Conservation (phyloP, 169 alveolate species). For the Cryptosporidium tyzzeri region DNA sequence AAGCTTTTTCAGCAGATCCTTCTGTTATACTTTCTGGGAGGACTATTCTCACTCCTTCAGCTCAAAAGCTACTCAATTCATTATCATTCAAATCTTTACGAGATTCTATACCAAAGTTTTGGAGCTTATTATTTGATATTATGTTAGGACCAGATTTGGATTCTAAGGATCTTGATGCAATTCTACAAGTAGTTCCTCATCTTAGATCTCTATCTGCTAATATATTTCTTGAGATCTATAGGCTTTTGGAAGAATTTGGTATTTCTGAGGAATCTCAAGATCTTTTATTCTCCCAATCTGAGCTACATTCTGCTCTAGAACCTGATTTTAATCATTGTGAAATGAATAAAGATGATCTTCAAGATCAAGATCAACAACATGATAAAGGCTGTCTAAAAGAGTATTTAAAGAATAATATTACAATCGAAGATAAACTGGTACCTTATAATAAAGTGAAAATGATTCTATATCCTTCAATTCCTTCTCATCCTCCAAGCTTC, state of each 20-base stretch:
- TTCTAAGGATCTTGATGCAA: slow-evolving; percentile 9
- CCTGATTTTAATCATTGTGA: not conserved
- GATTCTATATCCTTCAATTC: not conserved
- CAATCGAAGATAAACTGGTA: not conserved
- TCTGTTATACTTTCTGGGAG: slow-evolving; percentile 32
- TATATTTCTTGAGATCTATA: slow-evolving; percentile 8
- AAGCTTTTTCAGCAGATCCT: slow-evolving; percentile 43
- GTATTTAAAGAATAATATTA: not conserved
- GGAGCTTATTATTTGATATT: slow-evolving; percentile 37
- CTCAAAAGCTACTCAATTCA: not conserved
- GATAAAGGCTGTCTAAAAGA: slow-evolving; percentile 1
- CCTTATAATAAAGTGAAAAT: not conserved
- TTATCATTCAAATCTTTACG: slow-evolving; percentile 1
- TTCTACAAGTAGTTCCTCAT: slow-evolving; percentile 32
- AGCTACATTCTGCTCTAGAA: slow-evolving; percentile 1
- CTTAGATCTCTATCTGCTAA: slow-evolving; percentile 11
- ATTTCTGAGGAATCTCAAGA: slow-evolving; percentile 6
- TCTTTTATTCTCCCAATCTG: slow-evolving; percentile 13
- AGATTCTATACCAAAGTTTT: slow-evolving; percentile 17
- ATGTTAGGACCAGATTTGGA: slow-evolving; percentile 69
- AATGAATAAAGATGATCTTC: not conserved
- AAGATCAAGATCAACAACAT: not conserved
- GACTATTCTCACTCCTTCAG: slow-evolving; percentile 48
- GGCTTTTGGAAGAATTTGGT: slow-evolving; percentile 4
- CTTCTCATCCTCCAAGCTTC: not conserved